Evolutionary conservation across 306 rosid genomes (phyloP), one percentile per base, ranked within the genome.

Genomic region (Acacia acuminata): DNA sequence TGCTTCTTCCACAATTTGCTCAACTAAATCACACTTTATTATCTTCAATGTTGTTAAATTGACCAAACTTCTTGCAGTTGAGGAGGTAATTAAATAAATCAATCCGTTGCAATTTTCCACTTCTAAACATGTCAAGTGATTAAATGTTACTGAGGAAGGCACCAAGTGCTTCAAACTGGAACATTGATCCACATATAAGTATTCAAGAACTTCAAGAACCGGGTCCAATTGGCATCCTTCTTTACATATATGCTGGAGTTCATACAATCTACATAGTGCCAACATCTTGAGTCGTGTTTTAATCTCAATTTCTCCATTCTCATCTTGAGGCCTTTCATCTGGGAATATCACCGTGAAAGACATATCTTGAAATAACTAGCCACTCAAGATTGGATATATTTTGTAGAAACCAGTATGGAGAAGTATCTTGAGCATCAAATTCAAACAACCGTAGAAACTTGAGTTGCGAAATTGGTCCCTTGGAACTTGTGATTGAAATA

Each of bases 311-410:
- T 58, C 10, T 3, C 65, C 65, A 2, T 22, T 24, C 65, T 7
- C 4, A 58, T 58, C 14, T n/a, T 6, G 0, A 56, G 12, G 11
- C 9, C 10, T 9, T 56, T 56, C 13, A 0, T 20, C 10, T 5
- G 3, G 63, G 24, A 56, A 56, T 56, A 56, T 56, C 24, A 1
- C 13, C 27, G 2, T n/a, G 27, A 56, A n/a, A 56, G 63, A n/a
- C 0, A 0, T 2, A 3, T 0, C 2, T 56, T 20, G 11, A n/a
- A n/a, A 56, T 9, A 1, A 2, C 10, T 8, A 20, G 25, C 24
- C 4, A 0, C 45, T 43, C 45, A 11, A 45, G 50, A 10, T 0
- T 45, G 4, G 50, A 12, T 10, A 12, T 12, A 45, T 45, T 45
- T 45, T 45, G 50, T 0, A 45, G 16, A 45, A 45, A 45, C 50